Evolutionary conservation across 2,329 filamentous ascomycete species (phyloP), one percentile per base, ranked within the genome.

Genomic region (Calonectria montana): DNA sequence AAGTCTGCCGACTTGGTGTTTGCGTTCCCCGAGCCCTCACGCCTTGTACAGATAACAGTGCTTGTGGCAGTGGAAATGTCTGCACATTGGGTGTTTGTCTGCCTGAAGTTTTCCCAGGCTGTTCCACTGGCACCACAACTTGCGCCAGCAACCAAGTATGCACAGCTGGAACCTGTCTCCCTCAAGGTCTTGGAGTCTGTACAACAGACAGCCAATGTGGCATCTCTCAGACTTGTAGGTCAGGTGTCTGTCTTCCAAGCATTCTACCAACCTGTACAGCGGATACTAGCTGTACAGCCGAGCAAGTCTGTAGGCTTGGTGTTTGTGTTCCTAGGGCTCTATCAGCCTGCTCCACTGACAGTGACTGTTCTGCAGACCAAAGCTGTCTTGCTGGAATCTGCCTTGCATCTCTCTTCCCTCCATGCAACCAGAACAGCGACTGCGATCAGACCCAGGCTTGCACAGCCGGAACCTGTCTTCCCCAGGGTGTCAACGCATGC

Each of bases 291-390:
- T 70, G 68, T 18, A 66, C 68, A 1, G 53, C 55, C 9, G 63
- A 70, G 12, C n/a, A 70, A 35, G 63, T 70, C 8, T 70, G 68
- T 29, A 70, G 68, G 21, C 63, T 70, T 9, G 68, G 45, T 9
- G 45, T 66, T 31, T 70, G 68, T 12, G 45, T 70, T 6, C 68
- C 68, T 0, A 62, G 68, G 27, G 9, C 55, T 8, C 35, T 70
- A 7, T 21, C 37, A 8, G 18, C 37, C 18, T 70, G 68, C 18
- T 27, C 43, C 18, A 29, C n/a, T n/a, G 63, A 70, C 15, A 31
- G 25, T 23, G 41, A 70, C 6, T 70, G 68, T 18, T 23, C 35
- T 18, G 23, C 29, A 8, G 45, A 37, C 15, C 63, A 66, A 15
- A 8, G 31, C 12, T 70, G 68, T n/a, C 2, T 61, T n/a, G 68